Conservation (phyloP, 306 rosid species). For the Fragaria ananassa region DNA sequence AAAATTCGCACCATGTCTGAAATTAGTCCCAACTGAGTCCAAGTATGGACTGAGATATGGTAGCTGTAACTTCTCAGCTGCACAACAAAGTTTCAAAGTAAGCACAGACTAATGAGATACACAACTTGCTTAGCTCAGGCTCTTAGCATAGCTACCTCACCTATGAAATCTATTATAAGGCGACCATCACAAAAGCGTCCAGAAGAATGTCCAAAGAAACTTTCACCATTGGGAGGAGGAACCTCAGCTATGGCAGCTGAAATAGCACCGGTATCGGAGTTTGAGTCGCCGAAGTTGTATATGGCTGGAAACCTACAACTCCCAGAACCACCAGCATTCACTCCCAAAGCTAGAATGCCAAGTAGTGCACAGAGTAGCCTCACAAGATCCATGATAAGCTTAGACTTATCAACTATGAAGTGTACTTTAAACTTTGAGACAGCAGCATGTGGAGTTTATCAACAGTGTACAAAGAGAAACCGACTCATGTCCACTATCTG, state of each 20-base stretch:
- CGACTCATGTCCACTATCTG: background rate
- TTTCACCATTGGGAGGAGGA: slow-evolving; percentile 70
- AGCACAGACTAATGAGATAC: background rate
- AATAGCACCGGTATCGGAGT: slow-evolving; percentile 81
- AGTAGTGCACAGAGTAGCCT: slow-evolving; percentile 15
- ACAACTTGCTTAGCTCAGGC: background rate
- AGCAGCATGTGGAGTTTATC: background rate
- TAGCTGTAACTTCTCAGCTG: slow-evolving; percentile 79
- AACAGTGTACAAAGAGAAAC: background rate
- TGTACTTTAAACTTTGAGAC: background rate
- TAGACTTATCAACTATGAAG: background rate
- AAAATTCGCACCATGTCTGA: slow-evolving; percentile 80
- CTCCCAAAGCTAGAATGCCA: slow-evolving; percentile 25
- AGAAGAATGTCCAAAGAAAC: slow-evolving; percentile 64
- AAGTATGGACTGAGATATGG: slow-evolving; percentile 77
- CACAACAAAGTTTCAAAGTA: slow-evolving; percentile 16
- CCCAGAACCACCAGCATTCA: slow-evolving; percentile 1
- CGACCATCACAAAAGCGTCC: slow-evolving; percentile 86
- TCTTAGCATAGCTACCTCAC: slow-evolving; percentile 26
- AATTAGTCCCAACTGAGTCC: slow-evolving; percentile 75
- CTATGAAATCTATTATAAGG: slow-evolving; percentile 65
- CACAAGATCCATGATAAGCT: slow-evolving; percentile 9
- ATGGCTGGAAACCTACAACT: slow-evolving; percentile 63
- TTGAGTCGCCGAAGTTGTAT: slow-evolving; percentile 94
- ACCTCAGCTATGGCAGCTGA: slow-evolving; percentile 49